Evolutionary conservation across 768 basidiomycete genomes (phyloP).

Genomic region (Mycena amicta): DNA sequence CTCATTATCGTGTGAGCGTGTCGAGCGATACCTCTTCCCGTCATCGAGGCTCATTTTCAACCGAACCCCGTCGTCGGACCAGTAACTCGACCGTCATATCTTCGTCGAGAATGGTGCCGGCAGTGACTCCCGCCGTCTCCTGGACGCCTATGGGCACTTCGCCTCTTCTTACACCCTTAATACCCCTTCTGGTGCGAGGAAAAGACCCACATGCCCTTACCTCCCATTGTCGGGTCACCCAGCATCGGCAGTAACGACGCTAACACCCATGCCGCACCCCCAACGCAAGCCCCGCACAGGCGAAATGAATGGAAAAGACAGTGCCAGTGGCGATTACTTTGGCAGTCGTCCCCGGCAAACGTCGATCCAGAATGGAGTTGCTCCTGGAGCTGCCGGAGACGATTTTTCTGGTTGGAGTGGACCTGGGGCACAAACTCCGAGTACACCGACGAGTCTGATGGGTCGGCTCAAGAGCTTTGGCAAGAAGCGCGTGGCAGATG

Average conservation of each 20-base stretch:
- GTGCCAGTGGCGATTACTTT: constrained; percentile 70
- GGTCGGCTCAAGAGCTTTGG: constrained; percentile 78
- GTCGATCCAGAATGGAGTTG: constrained; percentile 41
- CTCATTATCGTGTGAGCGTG: constrained; percentile 24
- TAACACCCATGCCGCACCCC: constrained; percentile 34
- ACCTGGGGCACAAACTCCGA: constrained; percentile 43
- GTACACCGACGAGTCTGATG: constrained; percentile 69
- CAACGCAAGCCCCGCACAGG: constrained; percentile 40
- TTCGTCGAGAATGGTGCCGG: constrained; percentile 69
- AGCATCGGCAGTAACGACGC: constrained; percentile 27
- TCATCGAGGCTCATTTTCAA: constrained; percentile 28
- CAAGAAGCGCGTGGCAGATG: constrained; percentile 44
- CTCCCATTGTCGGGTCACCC: constrained; percentile 50
- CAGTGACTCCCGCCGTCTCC: constrained; percentile 53
- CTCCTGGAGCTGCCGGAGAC: constrained; percentile 39
- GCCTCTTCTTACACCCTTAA: constrained; percentile 62
- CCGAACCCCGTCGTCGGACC: constrained; percentile 29
- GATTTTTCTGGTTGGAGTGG: constrained; percentile 53
- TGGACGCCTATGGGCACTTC: constrained; percentile 45
- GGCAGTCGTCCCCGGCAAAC: constrained; percentile 46
- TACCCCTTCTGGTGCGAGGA: constrained; percentile 43
- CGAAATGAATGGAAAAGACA: constrained; percentile 27
- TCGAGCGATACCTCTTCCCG: constrained; percentile 19
- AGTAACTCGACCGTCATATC: constrained; percentile 53
- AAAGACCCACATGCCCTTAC: constrained; percentile 29